Base-by-base conservation (phyloP, 2,329 filamentous ascomycete genomes). In the Neurospora sp. region DNA sequence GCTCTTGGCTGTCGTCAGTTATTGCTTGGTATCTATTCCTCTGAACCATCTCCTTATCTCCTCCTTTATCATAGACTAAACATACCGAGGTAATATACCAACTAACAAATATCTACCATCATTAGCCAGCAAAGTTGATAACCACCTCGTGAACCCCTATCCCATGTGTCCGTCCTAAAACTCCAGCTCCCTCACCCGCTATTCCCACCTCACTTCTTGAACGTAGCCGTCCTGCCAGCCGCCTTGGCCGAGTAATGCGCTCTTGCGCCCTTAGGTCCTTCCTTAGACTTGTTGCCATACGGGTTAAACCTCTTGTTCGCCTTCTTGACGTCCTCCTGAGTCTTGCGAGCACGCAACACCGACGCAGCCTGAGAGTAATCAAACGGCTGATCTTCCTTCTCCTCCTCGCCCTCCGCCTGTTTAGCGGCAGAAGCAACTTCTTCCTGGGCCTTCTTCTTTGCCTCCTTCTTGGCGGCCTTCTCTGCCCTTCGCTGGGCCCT, bases 281-380 rank as follows among this genome's bases (percentile, higher is more conserved):
- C 76, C 1, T 74, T 74, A 2, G 71, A 74, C 70, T 76, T 77
- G 67, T 74, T 77, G 37, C 71, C 72, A 69, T 80, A 79, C 2
- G 79, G 79, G 41, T 80, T 75, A 67, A 79, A 80, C 4, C 74
- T 70, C 74, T 75, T 76, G 66, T 70, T 74, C 71, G 68, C 73
- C 69, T 71, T 76, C 69, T 75, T 76, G 10, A 74, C 74, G 3
- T 68, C 62, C 43, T 65, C 70, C 2, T 67, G 69, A 1, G 73
- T 69, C 41, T 73, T 69, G 67, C 78, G 71, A 8, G 77, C 74
- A 67, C 77, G 74, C 46, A 80, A 69, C 43, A 80, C 77, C 28
- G 78, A 78, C 41, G 75, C 72, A 6, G 79, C 79, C 68, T 77
- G 77, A 74, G 74, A 77, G 72, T 80, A 81, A 72, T 81, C 78